Evolutionary conservation across 1,139 yeast genomes (phyloP).

Genomic region (Kurtzmaniella quercitrusa): DNA sequence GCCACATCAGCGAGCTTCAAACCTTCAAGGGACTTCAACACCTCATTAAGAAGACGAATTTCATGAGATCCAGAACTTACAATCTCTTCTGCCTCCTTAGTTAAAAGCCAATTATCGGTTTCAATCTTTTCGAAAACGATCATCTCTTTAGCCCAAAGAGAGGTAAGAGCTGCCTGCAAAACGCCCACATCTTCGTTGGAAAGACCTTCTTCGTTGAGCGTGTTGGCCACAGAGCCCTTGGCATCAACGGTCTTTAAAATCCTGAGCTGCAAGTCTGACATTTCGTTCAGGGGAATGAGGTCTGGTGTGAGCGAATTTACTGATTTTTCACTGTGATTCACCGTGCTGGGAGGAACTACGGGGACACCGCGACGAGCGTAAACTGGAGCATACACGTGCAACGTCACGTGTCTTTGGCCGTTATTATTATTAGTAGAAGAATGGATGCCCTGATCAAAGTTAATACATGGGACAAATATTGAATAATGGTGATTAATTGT

Average conservation of each 20-base stretch:
- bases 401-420: too few species aligned
- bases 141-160: conserved; percentile 83
- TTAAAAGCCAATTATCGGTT: conserved; percentile 69
- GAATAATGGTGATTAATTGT: too few species aligned
- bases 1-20: conserved; percentile 79
- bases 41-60: conserved; percentile 72
- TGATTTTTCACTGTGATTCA: conserved; percentile 2
- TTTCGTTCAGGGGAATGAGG: conserved; percentile 13
- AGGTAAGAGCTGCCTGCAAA: conserved; percentile 73
- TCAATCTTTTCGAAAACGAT: conserved; percentile 72
- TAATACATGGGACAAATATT: too few species aligned
- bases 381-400: background rate
- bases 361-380: background rate
- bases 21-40: conserved; percentile 71
- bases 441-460: too few species aligned
- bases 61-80: conserved; percentile 85
- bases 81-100: conserved; percentile 80
- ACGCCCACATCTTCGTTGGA: conserved; percentile 34
- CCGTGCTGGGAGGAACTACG: conserved; percentile 2
- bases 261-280: conserved; percentile 55
- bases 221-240: conserved; percentile 59
- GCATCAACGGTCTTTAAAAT: conserved; percentile 62
- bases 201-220: conserved; percentile 53
- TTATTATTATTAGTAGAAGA: too few species aligned
- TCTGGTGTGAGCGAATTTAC: background rate